These are phyloP conservation scores for Exserohilum rostratum DNA, from an alignment of 2,329 filamentous ascomycete genomes.

Conservation along the genomic window DNA sequence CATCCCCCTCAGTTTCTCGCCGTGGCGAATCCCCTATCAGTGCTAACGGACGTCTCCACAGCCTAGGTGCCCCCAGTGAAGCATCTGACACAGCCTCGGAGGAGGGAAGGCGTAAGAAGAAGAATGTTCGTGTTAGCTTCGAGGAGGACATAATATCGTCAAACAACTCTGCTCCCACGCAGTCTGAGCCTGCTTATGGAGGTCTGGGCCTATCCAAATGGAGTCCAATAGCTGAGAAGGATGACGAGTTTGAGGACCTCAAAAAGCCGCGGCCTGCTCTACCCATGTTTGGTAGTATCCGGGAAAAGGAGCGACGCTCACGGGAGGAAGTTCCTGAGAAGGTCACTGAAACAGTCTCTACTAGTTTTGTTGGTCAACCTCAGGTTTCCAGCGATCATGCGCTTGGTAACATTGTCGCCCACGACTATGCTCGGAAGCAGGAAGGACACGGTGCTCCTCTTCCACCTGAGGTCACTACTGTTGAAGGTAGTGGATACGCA, in stretches of 20 bases:
- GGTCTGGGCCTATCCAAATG: slow-evolving; percentile 50
- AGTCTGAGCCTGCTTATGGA: slow-evolving; percentile 25
- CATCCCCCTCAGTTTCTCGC: slow-evolving; percentile 60
- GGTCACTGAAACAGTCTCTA: slow-evolving; percentile 54
- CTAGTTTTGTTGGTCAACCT: slow-evolving; percentile 45
- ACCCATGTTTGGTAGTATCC: slow-evolving; percentile 76
- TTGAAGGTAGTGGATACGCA: slow-evolving; percentile 68
- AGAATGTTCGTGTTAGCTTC: slow-evolving; percentile 77
- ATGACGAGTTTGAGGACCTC: slow-evolving; percentile 68
- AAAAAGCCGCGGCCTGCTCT: slow-evolving; percentile 78
- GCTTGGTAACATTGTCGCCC: slow-evolving; percentile 61
- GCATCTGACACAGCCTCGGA: slow-evolving; percentile 62
- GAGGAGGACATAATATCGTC: slow-evolving; percentile 69
- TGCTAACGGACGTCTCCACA: slow-evolving; percentile 57
- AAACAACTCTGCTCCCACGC: slow-evolving; percentile 50
- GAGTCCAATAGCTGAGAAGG: slow-evolving; percentile 50
- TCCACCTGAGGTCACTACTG: slow-evolving; percentile 72
- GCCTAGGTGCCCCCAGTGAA: slow-evolving; percentile 58
- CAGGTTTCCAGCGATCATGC: slow-evolving; percentile 66
- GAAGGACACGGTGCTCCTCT: slow-evolving; percentile 63
- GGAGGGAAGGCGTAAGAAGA: slow-evolving; percentile 54
- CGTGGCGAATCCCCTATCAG: slow-evolving; percentile 53
- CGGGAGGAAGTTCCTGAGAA: slow-evolving; percentile 60
- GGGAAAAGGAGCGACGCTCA: slow-evolving; percentile 62
- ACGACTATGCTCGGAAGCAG: slow-evolving; percentile 59